Conservation (phyloP, 2,329 filamentous ascomycete genomes). For the Phaeophleospora eucalypticola region DNA sequence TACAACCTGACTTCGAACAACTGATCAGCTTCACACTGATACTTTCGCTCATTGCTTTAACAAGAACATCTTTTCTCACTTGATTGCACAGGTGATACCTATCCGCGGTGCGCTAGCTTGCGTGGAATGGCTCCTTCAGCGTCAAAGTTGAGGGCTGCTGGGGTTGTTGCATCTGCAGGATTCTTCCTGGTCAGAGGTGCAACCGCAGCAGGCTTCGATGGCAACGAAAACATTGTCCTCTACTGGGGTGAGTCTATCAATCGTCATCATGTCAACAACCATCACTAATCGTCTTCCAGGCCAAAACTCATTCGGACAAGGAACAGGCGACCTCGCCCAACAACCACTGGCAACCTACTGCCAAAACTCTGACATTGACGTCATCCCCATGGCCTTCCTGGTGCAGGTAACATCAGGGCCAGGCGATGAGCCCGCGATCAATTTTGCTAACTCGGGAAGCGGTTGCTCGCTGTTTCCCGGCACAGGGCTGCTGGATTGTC, state of each 20-base stretch:
- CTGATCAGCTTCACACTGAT: too few relatives aligned
- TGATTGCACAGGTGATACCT: too few relatives aligned
- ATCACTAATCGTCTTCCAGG: not conserved
- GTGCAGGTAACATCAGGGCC: constrained; percentile 48
- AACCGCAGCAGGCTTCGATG: constrained; percentile 2
- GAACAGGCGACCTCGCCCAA: constrained; percentile 46
- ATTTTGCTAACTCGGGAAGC: constrained; percentile 61
- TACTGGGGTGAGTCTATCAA: constrained; percentile 3
- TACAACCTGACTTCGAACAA: too few relatives aligned
- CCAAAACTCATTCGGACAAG: constrained; percentile 57
- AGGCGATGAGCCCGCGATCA: constrained; percentile 50
- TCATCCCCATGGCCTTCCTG: constrained; percentile 62
- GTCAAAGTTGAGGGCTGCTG: not conserved
- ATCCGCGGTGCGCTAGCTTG: not conserved
- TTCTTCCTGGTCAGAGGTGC: not conserved
- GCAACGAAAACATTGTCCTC: constrained; percentile 3
- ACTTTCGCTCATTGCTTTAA: too few relatives aligned
- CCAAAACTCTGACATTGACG: constrained; percentile 47
- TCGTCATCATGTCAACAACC: not conserved
- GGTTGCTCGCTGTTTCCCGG: constrained; percentile 56
- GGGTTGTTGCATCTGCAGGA: not conserved
- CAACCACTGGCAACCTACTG: constrained; percentile 56
- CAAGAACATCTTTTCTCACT: too few relatives aligned
- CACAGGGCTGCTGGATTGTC: constrained; percentile 57
- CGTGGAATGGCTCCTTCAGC: not conserved